Conservation (phyloP, 345 rosid species). For the Aurinia saxatilis region DNA sequence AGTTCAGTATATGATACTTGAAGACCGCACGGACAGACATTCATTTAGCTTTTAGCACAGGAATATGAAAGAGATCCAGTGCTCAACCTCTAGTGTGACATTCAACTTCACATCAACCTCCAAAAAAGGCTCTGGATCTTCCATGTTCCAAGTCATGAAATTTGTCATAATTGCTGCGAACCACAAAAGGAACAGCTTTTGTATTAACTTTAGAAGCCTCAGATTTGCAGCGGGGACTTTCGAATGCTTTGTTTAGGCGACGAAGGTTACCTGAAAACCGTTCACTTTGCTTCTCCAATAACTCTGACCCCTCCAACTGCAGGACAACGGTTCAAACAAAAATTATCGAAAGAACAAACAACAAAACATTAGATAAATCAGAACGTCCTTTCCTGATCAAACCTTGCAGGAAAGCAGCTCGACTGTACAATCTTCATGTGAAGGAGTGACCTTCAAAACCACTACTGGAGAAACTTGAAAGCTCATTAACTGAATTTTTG, state of each 20-base stretch:
- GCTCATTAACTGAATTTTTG: slow-evolving; percentile 53
- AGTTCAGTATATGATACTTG: background rate
- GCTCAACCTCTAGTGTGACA: slow-evolving; percentile 61
- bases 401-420: slow-evolving; percentile 88
- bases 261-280: slow-evolving; percentile 51
- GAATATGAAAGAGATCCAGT: background rate
- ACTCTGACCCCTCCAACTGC: slow-evolving; percentile 73
- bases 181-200: slow-evolving; percentile 3
- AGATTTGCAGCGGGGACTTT: background rate
- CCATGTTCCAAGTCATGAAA: slow-evolving; percentile 60
- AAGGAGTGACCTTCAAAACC: slow-evolving; percentile 56
- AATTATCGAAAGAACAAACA: background rate
- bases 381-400: background rate
- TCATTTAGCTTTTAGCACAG: no score
- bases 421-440: slow-evolving; percentile 53
- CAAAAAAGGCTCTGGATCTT: slow-evolving; percentile 50
- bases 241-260: background rate
- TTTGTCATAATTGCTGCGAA: slow-evolving; percentile 67
- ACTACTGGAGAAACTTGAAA: slow-evolving; percentile 70
- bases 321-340: slow-evolving; percentile 3
- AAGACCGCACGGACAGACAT: background rate
- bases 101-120: slow-evolving; percentile 63
- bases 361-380: background rate
- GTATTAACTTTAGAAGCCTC: background rate
- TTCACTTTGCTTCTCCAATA: slow-evolving; percentile 62